Conservation (phyloP, 208 protist species). For the Leishmania braziliensis region DNA sequence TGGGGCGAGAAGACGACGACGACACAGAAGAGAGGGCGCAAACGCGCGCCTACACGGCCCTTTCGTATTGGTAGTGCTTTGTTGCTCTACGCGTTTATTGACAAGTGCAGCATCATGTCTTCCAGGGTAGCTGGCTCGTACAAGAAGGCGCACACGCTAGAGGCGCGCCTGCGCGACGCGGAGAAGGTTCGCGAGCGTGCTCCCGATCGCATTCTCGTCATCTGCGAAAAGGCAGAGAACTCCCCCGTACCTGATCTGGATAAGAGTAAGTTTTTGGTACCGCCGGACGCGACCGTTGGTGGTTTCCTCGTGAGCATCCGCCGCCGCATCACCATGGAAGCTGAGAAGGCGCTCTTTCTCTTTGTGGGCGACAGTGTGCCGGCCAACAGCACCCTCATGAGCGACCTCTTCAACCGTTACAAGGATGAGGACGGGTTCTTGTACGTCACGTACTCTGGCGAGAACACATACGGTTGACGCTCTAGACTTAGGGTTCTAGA, state of each 20-base stretch:
- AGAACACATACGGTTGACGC: constrained; percentile 89
- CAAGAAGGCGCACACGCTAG: constrained; percentile 73
- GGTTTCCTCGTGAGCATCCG: constrained; percentile 95
- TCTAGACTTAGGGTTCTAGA: background rate
- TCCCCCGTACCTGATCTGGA: constrained; percentile 90
- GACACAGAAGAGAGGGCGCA: background rate
- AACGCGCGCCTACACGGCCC: background rate
- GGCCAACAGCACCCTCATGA: constrained; percentile 67
- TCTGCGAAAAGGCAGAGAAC: constrained; percentile 92
- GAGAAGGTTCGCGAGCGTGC: constrained; percentile 68
- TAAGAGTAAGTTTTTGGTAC: constrained; percentile 93
- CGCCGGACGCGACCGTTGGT: constrained; percentile 89
- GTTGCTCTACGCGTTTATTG: background rate
- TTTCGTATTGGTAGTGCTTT: background rate
- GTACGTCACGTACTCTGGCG: constrained; percentile 87
- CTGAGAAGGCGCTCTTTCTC: constrained; percentile 94
- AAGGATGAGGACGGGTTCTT: constrained; percentile 95
- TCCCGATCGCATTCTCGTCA: constrained; percentile 88
- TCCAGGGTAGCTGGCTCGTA: constrained; percentile 32
- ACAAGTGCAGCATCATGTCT: constrained; percentile 1
- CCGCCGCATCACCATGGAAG: constrained; percentile 90
- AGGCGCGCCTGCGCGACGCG: constrained; percentile 68
- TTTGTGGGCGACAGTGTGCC: constrained; percentile 93
- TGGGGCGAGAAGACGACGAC: background rate
- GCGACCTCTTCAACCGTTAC: constrained; percentile 86